These are phyloP conservation scores for Aspergillus candidus DNA, from an alignment of 2,329 filamentous ascomycete species.

Conservation along the genomic window DNA sequence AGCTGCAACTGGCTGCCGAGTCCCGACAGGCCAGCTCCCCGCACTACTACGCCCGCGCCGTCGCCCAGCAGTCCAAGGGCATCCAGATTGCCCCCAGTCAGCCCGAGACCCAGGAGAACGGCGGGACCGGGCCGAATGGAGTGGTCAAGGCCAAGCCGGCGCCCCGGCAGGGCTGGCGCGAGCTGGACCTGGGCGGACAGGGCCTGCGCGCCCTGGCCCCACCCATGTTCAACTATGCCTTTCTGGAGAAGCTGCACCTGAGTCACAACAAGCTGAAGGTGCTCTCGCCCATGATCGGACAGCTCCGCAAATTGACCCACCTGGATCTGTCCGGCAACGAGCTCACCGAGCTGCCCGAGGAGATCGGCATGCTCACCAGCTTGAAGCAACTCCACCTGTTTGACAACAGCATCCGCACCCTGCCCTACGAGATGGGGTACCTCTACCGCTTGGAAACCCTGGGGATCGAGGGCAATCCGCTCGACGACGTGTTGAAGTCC, in stretches of 20 bases:
- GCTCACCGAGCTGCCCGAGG: slow-evolving; percentile 71
- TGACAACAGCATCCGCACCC: slow-evolving; percentile 76
- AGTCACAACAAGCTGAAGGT: slow-evolving; percentile 83
- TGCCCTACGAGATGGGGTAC: slow-evolving; percentile 83
- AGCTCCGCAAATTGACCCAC: slow-evolving; percentile 71
- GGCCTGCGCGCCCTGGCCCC: slow-evolving; percentile 75
- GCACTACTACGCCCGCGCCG: slow-evolving; percentile 59
- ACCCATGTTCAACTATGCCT: slow-evolving; percentile 78
- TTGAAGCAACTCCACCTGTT: slow-evolving; percentile 80
- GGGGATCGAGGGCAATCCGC: slow-evolving; percentile 85
- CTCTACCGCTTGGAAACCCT: slow-evolving; percentile 82
- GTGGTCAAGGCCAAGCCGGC: slow-evolving; percentile 54
- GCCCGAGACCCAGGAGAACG: slow-evolving; percentile 43
- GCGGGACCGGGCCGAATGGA: slow-evolving; percentile 56
- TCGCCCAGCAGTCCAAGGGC: slow-evolving; percentile 43
- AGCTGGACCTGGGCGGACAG: slow-evolving; percentile 93
- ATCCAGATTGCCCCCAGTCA: slow-evolving; percentile 44
- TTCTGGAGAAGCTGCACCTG: slow-evolving; percentile 86
- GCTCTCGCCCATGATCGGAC: slow-evolving; percentile 75
- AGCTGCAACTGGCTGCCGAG: slow-evolving; percentile 73
- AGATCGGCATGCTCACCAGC: slow-evolving; percentile 95
- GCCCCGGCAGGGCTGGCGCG: slow-evolving; percentile 76
- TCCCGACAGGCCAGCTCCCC: slow-evolving; percentile 62
- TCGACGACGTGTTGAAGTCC: slow-evolving; percentile 69
- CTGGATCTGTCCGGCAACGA: slow-evolving; percentile 88